These are phyloP conservation scores for Fusarium cicatricum DNA, from an alignment of 2,329 filamentous ascomycete genomes.

Conservation along the genomic window DNA sequence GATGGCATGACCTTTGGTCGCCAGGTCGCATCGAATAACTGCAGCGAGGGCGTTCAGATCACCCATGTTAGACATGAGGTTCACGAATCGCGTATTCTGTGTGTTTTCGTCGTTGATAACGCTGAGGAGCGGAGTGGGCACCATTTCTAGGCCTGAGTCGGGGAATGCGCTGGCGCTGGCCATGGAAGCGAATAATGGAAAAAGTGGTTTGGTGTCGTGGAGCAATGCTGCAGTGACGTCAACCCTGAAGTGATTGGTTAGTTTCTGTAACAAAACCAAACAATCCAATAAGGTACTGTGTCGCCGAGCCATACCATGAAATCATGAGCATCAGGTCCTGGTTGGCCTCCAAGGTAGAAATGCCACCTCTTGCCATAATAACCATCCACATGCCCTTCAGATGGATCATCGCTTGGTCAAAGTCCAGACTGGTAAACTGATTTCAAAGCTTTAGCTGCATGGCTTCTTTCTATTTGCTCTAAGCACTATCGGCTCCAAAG, in stretches of 20 bases:
- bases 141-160: neutral
- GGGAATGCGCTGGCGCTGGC: neutral
- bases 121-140: conserved; percentile 1
- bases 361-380: conserved; percentile 6
- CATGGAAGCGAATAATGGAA: neutral
- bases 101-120: neutral
- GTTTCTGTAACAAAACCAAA: neutral
- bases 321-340: conserved; percentile 8
- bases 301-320: conserved; percentile 6
- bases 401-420: conserved; percentile 11
- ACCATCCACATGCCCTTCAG: conserved; percentile 7
- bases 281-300: neutral
- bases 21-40: neutral
- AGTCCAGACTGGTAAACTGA: conserved; percentile 13
- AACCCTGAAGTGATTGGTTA: conserved; percentile 2
- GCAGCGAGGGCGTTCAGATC: conserved; percentile 1
- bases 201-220: conserved; percentile 8
- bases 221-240: conserved; percentile 16
- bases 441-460: neutral
- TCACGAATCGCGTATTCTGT: neutral
- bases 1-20: neutral
- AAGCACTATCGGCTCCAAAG: too few relatives aligned
- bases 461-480: too few relatives aligned
- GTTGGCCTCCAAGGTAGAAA: conserved; percentile 4
- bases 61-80: conserved; percentile 1